A percentile compares a stretch with the other conserved stretches of the same genome.
These are phyloP conservation scores for Agroathelia rolfsii DNA, from an alignment of 1,284 basidiomycete genomes.

Conservation along the genomic window DNA sequence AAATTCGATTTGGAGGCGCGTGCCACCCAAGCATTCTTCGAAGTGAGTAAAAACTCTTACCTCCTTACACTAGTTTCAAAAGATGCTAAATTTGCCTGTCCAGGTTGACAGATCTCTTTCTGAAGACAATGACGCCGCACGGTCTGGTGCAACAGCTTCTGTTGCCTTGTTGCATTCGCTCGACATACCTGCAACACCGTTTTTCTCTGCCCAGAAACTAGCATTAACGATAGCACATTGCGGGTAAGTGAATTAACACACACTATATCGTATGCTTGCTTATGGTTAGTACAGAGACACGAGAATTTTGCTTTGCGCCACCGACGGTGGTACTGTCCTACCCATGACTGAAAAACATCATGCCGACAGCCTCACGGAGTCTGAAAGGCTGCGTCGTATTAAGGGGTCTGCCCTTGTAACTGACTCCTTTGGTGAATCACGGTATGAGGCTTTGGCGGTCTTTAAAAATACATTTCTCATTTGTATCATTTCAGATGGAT, in stretches of 20 bases:
- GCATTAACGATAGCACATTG: constrained; percentile 86
- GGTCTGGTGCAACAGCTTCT: constrained; percentile 84
- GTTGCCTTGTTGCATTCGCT: constrained; percentile 84
- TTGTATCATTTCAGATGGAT: constrained; percentile 64
- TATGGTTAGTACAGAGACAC: constrained; percentile 59
- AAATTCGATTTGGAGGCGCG: constrained; percentile 75
- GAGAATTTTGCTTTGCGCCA: constrained; percentile 74
- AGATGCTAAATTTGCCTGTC: constrained; percentile 16
- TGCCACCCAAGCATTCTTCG: constrained; percentile 77
- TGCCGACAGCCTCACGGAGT: constrained; percentile 82
- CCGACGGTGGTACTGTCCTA: constrained; percentile 58
- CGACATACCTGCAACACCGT: constrained; percentile 62
- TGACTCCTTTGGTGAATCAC: constrained; percentile 91
- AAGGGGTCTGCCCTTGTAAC: constrained; percentile 87
- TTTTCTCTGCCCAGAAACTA: constrained; percentile 64
- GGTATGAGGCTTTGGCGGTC: constrained; percentile 32
- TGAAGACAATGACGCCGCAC: constrained; percentile 48
- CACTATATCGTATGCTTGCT: constrained; percentile 5
- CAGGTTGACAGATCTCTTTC: constrained; percentile 57
- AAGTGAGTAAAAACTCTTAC: constrained; percentile 36
- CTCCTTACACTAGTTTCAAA: constrained; percentile 2
- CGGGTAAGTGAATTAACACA: constrained; percentile 44
- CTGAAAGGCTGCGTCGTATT: constrained; percentile 77
- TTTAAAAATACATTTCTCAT: constrained; percentile 4
- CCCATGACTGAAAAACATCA: constrained; percentile 90